Evolutionary conservation across 805 yeast species (phyloP), one percentile per base, ranked within the genome.

Genomic region (Saccharomyces paradoxus): DNA sequence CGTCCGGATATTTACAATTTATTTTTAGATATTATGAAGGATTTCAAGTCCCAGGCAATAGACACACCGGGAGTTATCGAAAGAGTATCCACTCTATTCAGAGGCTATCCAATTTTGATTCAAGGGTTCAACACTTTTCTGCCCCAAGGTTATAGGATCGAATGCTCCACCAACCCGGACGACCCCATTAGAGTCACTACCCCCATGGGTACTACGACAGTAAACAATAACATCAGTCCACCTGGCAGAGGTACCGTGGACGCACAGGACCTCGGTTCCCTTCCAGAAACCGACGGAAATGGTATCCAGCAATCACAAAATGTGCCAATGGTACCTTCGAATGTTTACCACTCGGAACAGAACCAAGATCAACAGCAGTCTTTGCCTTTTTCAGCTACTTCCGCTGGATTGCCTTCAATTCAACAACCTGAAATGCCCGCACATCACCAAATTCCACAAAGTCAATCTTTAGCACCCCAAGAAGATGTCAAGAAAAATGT

Each of bases 11-110:
- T 94, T 47, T 94, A 94, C 77, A 94, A 94, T 71, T 90, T 88
- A 70, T 94, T 95, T 66, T 78, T 94, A 66, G 99, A 94, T 68
- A 92, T 94, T 60, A 94, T 94, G 99, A 95, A 95, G 75, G 99
- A 95, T 68, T 95, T 94, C 76, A 95, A 95, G 75, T 86, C 95
- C 53, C 97, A 92, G 74, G 82, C 83, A 57, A 91, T 94, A 63
- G 98, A 94, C 70, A 94, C 99, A 0, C 99, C 98, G 0, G 99
- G 98, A 37, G 99, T 94, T 29, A 94, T 94, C 67, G 97, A 92
- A 69, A 78, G 99, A 55, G 99, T 94, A 1, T 89, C 97, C 0
- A 80, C 87, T 1, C 74, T 94, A 54, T 94, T 94, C 70, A 81
- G 91, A 58, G 98, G 97, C 13, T 96, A 90, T 70, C 96, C 96